phyloP scores from a whole-genome alignment of 805 yeast species.

The Yarrowia phangngaensis region DNA sequence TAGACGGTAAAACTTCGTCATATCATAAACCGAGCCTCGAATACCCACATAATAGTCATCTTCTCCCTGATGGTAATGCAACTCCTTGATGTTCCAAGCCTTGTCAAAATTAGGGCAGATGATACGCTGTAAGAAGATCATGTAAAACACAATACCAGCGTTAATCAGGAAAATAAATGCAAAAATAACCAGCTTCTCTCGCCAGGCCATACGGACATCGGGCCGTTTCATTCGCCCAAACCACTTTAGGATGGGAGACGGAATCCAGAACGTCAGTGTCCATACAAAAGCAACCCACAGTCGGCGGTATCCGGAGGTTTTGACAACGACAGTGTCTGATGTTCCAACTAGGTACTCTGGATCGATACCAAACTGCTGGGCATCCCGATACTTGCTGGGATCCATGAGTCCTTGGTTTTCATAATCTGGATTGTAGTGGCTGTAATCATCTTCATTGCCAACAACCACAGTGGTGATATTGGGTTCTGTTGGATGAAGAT shows the following conservation, averaged over 20 bases:
- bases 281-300: conserved; percentile 43
- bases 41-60: conserved; percentile 42
- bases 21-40: conserved; percentile 43
- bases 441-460: conserved; percentile 2
- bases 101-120: conserved; percentile 44
- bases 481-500: conserved; percentile 24
- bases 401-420: conserved; percentile 36
- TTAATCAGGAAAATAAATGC: conserved; percentile 40
- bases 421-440: conserved; percentile 5
- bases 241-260: conserved; percentile 39
- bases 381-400: conserved; percentile 34
- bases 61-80: conserved; percentile 40
- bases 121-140: conserved; percentile 42
- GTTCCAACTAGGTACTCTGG: conserved; percentile 39
- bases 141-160: conserved; percentile 43
- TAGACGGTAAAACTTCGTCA: conserved; percentile 41
- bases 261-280: conserved; percentile 45
- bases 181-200: conserved; percentile 43
- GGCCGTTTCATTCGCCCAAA: conserved; percentile 42
- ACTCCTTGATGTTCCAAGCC: conserved; percentile 42
- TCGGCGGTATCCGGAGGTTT: conserved; percentile 37
- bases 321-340: conserved; percentile 36
- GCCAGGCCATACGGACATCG: conserved; percentile 45
- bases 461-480: conserved; percentile 8
- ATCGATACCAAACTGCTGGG: conserved; percentile 27